Evolutionary conservation across 1,284 basidiomycete genomes (phyloP).

Genomic region (Ceraceosorus bombacis): DNA sequence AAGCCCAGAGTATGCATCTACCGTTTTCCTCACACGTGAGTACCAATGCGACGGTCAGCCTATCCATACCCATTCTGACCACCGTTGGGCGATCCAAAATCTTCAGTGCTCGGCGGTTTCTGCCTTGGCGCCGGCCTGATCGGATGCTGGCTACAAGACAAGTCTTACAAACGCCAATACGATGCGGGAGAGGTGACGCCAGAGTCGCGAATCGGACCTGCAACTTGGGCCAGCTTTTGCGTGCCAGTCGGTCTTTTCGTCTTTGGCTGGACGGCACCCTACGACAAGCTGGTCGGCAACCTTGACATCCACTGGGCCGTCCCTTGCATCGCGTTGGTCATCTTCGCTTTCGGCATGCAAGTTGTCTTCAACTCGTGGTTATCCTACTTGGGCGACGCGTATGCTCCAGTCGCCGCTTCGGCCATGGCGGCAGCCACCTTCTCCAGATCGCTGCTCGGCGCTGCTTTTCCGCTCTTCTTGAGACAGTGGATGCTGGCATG

Average conservation of each 20-base stretch:
- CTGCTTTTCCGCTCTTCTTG: constrained; percentile 23
- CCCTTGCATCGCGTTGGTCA: constrained; percentile 12
- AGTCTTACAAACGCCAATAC: constrained; percentile 9
- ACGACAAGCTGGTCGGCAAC: constrained; percentile 7
- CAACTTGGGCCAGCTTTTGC: constrained; percentile 11
- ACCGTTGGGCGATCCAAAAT: constrained; percentile 8
- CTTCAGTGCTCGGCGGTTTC: constrained; percentile 16
- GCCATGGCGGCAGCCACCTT: constrained; percentile 18
- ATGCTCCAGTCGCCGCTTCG: constrained; percentile 16
- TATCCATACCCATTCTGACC: too few relatives aligned
- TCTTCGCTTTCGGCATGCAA: constrained; percentile 19
- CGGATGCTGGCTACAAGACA: constrained; percentile 10
- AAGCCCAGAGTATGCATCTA: constrained; percentile 12
- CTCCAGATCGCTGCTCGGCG: constrained; percentile 15
- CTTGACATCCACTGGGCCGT: constrained; percentile 16
- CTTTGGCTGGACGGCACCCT: constrained; percentile 20
- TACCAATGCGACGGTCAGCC: too few relatives aligned
- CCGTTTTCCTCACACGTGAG: too few relatives aligned
- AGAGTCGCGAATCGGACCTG: constrained; percentile 17
- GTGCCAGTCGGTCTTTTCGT: constrained; percentile 20
- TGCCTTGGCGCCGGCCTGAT: constrained; percentile 7
- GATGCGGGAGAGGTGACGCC: constrained; percentile 13
- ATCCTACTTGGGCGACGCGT: constrained; percentile 19
- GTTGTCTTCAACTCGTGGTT: constrained; percentile 20
- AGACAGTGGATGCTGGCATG: constrained; percentile 13